Base-by-base conservation (phyloP, 225 moss, liverwort and hornwort genomes). In the Marchantia polymorpha region DNA sequence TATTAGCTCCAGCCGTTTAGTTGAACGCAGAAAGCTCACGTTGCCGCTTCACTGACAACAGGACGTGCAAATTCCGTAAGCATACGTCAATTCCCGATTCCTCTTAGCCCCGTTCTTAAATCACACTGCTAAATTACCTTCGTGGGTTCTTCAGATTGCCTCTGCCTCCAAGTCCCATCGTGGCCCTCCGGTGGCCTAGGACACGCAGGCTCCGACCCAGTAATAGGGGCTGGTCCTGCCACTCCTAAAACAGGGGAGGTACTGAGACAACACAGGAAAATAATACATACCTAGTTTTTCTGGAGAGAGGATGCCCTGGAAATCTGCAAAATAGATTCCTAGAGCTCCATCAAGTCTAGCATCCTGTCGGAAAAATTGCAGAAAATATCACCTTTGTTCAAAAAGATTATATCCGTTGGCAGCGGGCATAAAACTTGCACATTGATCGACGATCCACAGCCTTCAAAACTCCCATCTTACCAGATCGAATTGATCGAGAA, bases 271-370 rank as follows among this genome's bases (percentile, higher is more conserved):
- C 56, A 77, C 39, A 39, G 39, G 66, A 23, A 52, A 52, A 39
- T 39, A 39, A 39, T 78, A 78, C 91, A 47, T 83, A 95, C 95
- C 95, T 87, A 95, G 64, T 91, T 88, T 95, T 29, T 95, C 95
- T 26, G 92, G 79, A 78, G 87, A 91, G 49, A 95, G 90, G 75
- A 81, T 90, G 53, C 95, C 93, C 91, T 95, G 83, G 83, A 95
- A 95, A 81, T 95, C 95, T 86, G 88, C 92, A 76, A 91, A 91
- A 58, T 88, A 91, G 68, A 93, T 86, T 71, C 95, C 95, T 71
- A 95, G 84, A 49, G 93, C 74, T 79, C 76, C 82, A 79, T 89
- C 86, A 83, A 95, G 78, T 83, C 87, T 93, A 31, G 82, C 82
- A 82, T 95, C 95, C 95, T 95, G 95, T 88, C 91, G 82, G 82